Conservation (phyloP, 140 eudicot species). For the Bidens hawaiensis region DNA sequence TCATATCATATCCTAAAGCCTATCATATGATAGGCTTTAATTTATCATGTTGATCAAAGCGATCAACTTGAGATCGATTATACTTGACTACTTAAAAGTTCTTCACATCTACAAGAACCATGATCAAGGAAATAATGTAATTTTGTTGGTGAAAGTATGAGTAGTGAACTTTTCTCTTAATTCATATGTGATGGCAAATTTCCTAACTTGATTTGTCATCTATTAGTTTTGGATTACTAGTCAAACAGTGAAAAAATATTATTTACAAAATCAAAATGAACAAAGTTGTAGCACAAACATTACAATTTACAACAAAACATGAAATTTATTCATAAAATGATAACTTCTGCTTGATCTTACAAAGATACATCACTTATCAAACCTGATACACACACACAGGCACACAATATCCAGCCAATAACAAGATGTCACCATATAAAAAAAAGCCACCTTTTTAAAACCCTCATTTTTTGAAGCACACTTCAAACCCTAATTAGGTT, state of each 20-base stretch:
- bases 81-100: not conserved
- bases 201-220: not conserved
- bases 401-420: constrained; percentile 16
- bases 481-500: constrained; percentile 26
- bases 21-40: not conserved
- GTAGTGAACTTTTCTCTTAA: not conserved
- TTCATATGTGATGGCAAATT: not conserved
- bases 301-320: constrained; percentile 13
- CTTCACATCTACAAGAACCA: constrained; percentile 5
- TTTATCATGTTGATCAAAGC: not conserved
- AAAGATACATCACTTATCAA: constrained; percentile 10
- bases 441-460: constrained; percentile 3
- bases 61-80: constrained; percentile 1
- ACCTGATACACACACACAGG: constrained; percentile 20
- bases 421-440: constrained; percentile 20
- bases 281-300: constrained; percentile 6
- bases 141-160: no score
- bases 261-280: not conserved
- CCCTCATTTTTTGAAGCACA: constrained; percentile 16
- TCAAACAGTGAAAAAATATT: not conserved
- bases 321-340: constrained; percentile 20
- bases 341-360: constrained; percentile 18
- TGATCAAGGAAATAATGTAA: no score
- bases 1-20: no score
- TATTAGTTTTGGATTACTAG: not conserved